Conservation (phyloP, 2,329 filamentous ascomycete species). For the Periconia macrospinosa region DNA sequence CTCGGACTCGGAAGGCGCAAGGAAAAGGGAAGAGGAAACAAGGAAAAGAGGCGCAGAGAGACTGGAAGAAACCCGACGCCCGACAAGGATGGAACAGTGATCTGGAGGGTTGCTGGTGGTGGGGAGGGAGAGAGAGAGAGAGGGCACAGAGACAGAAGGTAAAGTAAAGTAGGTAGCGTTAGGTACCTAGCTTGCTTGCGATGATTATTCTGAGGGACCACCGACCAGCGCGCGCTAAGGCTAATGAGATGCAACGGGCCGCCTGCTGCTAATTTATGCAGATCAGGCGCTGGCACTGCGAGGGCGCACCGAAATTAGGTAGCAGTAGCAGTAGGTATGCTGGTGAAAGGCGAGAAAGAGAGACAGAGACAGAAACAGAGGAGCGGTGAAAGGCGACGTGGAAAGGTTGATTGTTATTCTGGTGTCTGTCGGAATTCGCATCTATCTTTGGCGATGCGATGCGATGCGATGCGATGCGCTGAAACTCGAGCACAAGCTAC, state of each 20-base stretch:
- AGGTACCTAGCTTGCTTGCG: too few relatives aligned
- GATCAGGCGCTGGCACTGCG: background rate
- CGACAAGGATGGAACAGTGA: slow-evolving; percentile 37
- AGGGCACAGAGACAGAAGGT: slow-evolving; percentile 16
- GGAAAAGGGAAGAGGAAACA: slow-evolving; percentile 41
- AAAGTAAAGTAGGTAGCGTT: too few relatives aligned
- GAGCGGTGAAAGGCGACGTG: too few relatives aligned
- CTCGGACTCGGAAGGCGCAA: slow-evolving; percentile 33
- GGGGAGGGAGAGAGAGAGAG: slow-evolving; percentile 39
- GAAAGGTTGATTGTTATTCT: too few relatives aligned
- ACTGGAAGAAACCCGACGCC: slow-evolving; percentile 39
- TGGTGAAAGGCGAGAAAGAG: too few relatives aligned
- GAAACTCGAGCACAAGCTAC: too few relatives aligned
- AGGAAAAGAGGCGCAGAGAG: slow-evolving; percentile 40
- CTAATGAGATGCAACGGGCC: background rate
- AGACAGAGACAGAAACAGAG: too few relatives aligned
- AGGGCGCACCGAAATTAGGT: too few relatives aligned
- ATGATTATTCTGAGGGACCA: slow-evolving; percentile 6
- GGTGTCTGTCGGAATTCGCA: too few relatives aligned
- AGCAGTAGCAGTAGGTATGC: too few relatives aligned
- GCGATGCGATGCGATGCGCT: too few relatives aligned
- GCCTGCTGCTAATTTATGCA: background rate
- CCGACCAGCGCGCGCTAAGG: background rate
- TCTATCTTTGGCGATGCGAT: too few relatives aligned
- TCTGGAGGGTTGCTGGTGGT: slow-evolving; percentile 26